Base-by-base conservation (phyloP, 306 rosid species). In the Phaseolus lunatus region DNA sequence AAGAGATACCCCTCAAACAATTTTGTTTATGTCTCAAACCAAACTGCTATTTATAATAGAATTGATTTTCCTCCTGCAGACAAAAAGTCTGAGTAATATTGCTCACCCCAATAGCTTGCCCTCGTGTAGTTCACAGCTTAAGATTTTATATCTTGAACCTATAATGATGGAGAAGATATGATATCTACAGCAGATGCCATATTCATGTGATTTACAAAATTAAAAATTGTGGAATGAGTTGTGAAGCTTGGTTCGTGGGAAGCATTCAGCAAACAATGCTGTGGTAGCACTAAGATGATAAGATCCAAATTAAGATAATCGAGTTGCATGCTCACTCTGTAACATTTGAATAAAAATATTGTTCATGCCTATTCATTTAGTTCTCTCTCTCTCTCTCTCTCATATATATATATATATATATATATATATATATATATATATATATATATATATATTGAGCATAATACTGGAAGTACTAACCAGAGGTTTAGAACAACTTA, bases 261-360 rank as follows among this genome's bases (percentile, higher is more conserved):
- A 64, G 66, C 81, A 81, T 29, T 69, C 57, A 59, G 52, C 37
- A 69, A 49, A 50, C 68, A 50, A 13, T 37, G 39, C 26, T 66
- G 57, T 39, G 44, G 63, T 20, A 50, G 45, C 39, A 7, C 12
- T 47, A 44, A 3, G 31, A 54, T 54, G 35, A 14, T 31, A 16
- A 53, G 45, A 63, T 37, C 52, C n/a, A 4, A 63, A 27, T 70
- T 31, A 63, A 18, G 48, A 70, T 70, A 27, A 56, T 69, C 27
- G 19, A 10, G 41, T 18, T 19, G 45, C 78, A 23, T 57, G n/a
- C 13, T 3, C 13, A 61, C 18, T 64, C 10, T 41, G 61, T 22
- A 70, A 54, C 69, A 71, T 71, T 71, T 77, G 56, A 45, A 16
- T 3, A 22, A 82, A 76, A 71, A 61, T 65, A 70, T 70, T 70